phyloP scores from a whole-genome alignment of 805 yeast species.

The Starmera quercuum region DNA sequence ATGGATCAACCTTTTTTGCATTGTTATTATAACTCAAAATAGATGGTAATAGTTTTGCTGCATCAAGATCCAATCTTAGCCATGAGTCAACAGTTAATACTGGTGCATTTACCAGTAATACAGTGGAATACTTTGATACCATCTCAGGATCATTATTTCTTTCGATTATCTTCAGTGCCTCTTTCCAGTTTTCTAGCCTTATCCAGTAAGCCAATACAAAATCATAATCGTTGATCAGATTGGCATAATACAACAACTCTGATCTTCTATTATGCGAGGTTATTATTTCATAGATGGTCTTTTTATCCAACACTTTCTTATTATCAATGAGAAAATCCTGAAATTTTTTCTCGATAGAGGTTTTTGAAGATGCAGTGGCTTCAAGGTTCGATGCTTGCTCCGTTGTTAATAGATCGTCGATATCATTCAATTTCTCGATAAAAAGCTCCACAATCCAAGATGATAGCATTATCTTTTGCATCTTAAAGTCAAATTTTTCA shows the following conservation, averaged over 20 bases:
- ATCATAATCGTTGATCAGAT: slow-evolving; percentile 56
- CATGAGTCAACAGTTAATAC: slow-evolving; percentile 67
- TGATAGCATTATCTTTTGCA: slow-evolving; percentile 23
- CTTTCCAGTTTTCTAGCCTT: slow-evolving; percentile 62
- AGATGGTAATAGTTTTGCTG: slow-evolving; percentile 66
- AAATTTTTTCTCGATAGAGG: slow-evolving; percentile 24
- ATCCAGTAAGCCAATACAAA: slow-evolving; percentile 67
- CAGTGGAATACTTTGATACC: slow-evolving; percentile 63
- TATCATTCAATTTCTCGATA: slow-evolving; percentile 23
- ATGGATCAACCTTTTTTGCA: slow-evolving; percentile 28
- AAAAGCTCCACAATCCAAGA: slow-evolving; percentile 30
- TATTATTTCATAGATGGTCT: slow-evolving; percentile 67
- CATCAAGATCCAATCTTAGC: slow-evolving; percentile 56
- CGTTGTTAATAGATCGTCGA: slow-evolving; percentile 24
- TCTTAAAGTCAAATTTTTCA: slow-evolving; percentile 18
- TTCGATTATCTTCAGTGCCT: slow-evolving; percentile 53
- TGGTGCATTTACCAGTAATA: slow-evolving; percentile 62
- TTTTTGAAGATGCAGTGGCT: slow-evolving; percentile 18
- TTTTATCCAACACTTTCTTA: slow-evolving; percentile 46
- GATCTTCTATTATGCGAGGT: slow-evolving; percentile 55
- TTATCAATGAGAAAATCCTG: slow-evolving; percentile 43
- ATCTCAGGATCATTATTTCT: slow-evolving; percentile 38
- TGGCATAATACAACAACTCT: slow-evolving; percentile 62
- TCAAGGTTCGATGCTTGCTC: slow-evolving; percentile 18
- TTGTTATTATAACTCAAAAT: slow-evolving; percentile 59